Evolutionary conservation across 331 rosid genomes (phyloP).

Genomic region (Stylosanthes scabra): DNA sequence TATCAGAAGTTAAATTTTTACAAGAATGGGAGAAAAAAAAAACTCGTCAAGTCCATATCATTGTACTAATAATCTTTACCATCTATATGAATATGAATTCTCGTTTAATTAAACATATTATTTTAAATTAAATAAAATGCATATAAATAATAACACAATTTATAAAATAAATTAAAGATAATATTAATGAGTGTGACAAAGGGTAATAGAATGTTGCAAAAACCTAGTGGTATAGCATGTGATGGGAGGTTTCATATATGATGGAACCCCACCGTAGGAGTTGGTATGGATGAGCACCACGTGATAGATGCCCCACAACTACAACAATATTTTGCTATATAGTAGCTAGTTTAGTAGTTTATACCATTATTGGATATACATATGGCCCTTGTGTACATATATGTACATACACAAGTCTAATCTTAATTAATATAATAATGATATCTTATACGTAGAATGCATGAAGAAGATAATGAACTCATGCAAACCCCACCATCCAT

Average conservation of each 20-base stretch:
- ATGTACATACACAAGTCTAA: not conserved
- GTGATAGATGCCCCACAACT: slow-evolving; percentile 38
- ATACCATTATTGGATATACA: not conserved
- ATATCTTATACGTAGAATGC: slow-evolving; percentile 15
- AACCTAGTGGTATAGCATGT: not conserved
- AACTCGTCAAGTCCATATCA: no score
- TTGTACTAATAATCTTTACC: no score
- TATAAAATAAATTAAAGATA: not conserved
- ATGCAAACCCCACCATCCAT: not conserved
- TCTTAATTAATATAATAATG: not conserved
- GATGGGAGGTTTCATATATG: not conserved
- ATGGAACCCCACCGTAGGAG: slow-evolving; percentile 29
- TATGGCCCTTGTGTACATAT: not conserved
- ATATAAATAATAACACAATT: not conserved
- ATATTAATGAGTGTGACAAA: not conserved
- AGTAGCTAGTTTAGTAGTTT: not conserved
- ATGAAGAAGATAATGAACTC: not conserved
- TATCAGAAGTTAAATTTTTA: no score
- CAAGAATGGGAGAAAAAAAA: no score
- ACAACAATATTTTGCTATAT: not conserved
- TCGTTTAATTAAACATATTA: no score
- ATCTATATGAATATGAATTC: no score
- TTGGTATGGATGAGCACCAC: slow-evolving; percentile 32
- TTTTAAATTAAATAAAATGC: no score
- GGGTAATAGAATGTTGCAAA: slow-evolving; percentile 16